Percentiles rank a stretch among this genome's conserved stretches.
Conservation (phyloP, 1,284 basidiomycete species). For the Marasmius oreades region DNA sequence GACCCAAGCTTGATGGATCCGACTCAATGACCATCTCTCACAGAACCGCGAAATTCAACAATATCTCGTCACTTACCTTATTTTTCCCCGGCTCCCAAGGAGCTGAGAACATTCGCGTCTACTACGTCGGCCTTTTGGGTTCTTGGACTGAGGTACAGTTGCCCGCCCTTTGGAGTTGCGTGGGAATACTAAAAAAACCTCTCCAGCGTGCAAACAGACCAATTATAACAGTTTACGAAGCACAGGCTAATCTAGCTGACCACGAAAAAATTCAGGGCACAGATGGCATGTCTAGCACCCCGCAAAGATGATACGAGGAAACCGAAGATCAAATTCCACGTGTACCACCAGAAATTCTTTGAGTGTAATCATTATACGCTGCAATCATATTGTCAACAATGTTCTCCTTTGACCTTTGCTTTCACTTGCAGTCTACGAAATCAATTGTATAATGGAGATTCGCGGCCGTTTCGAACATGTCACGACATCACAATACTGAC, state of each 20-base stretch:
- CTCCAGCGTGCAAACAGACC: constrained; percentile 63
- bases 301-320: constrained; percentile 27
- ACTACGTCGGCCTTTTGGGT: constrained; percentile 79
- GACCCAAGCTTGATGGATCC: constrained; percentile 3
- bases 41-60: constrained; percentile 76
- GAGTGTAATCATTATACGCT: background rate
- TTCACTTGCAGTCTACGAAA: too few species aligned
- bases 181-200: constrained; percentile 1
- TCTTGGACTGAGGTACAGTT: constrained; percentile 71
- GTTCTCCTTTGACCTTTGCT: too few species aligned
- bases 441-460: too few species aligned
- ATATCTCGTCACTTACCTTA: constrained; percentile 65
- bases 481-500: too few species aligned
- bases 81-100: constrained; percentile 76
- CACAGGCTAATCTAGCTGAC: constrained; percentile 76
- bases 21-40: background rate
- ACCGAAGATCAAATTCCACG: background rate
- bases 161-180: background rate
- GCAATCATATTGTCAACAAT: too few species aligned
- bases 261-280: constrained; percentile 77
- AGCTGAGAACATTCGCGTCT: constrained; percentile 63
- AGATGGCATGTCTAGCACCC: constrained; percentile 49
- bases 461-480: too few species aligned
- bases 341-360: background rate
- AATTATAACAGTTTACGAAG: constrained; percentile 74